These are phyloP conservation scores for Vitis cinerea DNA, from an alignment of 164 flowering plant species.

Conservation along the genomic window DNA sequence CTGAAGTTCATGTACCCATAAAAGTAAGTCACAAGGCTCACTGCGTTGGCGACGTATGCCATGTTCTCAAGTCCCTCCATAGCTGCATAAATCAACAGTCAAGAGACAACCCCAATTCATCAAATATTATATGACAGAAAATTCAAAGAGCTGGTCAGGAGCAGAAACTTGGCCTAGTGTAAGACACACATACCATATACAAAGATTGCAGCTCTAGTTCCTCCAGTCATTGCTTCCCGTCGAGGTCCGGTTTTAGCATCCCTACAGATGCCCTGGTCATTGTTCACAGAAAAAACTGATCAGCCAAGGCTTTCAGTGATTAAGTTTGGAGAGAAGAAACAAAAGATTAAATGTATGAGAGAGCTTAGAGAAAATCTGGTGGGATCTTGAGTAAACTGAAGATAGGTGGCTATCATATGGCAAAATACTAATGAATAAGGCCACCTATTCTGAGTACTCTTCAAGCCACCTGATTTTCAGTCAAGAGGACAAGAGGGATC, in stretches of 20 bases:
- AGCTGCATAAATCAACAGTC: slow-evolving; percentile 37
- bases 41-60: slow-evolving; percentile 56
- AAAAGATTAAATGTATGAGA: no score
- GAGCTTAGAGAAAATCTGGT: no score
- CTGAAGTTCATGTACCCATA: slow-evolving; percentile 71
- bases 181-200: slow-evolving; percentile 47
- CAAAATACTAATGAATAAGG: no score
- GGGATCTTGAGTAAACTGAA: no score
- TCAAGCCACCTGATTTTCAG: neutral
- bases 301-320: neutral
- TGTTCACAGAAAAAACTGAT: neutral
- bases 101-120: neutral
- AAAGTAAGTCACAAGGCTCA: slow-evolving; percentile 67
- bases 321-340: neutral
- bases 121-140: neutral
- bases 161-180: no score
- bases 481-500: neutral
- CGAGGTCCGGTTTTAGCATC: slow-evolving; percentile 24
- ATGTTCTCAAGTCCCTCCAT: slow-evolving; percentile 71
- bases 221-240: slow-evolving; percentile 42
- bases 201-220: slow-evolving; percentile 56
- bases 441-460: no score
- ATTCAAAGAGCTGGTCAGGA: no score
- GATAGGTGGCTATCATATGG: no score
- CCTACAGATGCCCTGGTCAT: slow-evolving; percentile 33